Evolutionary conservation across 2,329 filamentous ascomycete genomes (phyloP), one percentile per base, ranked within the genome.

Genomic region (Raffaelea albimanens): DNA sequence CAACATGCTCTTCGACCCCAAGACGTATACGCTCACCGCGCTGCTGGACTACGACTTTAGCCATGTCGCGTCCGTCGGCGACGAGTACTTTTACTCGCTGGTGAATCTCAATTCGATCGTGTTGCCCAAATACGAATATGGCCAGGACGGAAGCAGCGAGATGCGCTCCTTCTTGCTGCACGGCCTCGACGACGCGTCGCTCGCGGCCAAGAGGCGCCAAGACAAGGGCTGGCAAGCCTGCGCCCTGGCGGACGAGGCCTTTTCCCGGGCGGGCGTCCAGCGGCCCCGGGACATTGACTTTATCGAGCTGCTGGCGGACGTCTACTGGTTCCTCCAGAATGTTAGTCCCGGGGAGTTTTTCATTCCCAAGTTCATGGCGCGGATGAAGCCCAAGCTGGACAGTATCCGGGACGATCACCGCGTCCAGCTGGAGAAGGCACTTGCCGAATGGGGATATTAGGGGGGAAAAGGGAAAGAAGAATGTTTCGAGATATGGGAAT

Each of bases 1-100:
- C 48, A 63, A 63, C 44, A 44, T 63, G 14, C 54, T 63, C 20
- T 56, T 53, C 36, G 58, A 61, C 49, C 48, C 54, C 5, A 46
- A 46, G 16, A 52, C 60, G 5, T 51, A 50, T 23, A 53, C 53
- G 25, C 58, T 62, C 40, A 64, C 57, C 22, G 61, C 54, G 16
- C 53, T 62, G 1, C 23, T 54, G 19, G 55, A 55, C 42, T 53
- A 45, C 43, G 46, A 50, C 23, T 56, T 55, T 29, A 20, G 45
- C 25, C 43, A 44, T 19, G 50, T 53, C 34, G 49, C 39, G 1
- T 48, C 52, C 25, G 49, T 51, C 2, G 33, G 44, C 8, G 50
- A 50, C 40, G 50, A 54, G 31, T 54, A 53, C 23, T 45, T 54
- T 29, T 46, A 47, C 31, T 52, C 49, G 23, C 52, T 56, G 5